These are phyloP conservation scores for Cladosporium austrohemisphaericum DNA, from an alignment of 2,329 filamentous ascomycete species.

Conservation along the genomic window DNA sequence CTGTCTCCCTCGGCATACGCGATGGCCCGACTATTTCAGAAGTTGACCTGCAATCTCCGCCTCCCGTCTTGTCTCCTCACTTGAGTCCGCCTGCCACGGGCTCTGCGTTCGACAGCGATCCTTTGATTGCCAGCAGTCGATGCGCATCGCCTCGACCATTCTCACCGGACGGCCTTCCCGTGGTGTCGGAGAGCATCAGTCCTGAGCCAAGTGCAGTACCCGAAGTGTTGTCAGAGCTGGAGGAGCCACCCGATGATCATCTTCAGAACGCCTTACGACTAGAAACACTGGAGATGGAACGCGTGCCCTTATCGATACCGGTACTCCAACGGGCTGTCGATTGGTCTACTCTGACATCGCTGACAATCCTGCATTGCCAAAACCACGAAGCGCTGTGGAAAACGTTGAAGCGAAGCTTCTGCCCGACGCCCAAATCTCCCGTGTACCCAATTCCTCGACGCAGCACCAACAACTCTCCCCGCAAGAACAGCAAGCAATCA, in stretches of 20 bases:
- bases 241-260: background rate
- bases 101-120: conserved; percentile 17
- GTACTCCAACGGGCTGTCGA: conserved; percentile 69
- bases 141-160: conserved; percentile 14
- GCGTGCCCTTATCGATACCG: conserved; percentile 67
- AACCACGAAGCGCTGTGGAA: conserved; percentile 74
- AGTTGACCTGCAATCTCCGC: background rate
- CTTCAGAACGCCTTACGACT: conserved; percentile 58
- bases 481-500: conserved; percentile 22
- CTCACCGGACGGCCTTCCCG: background rate
- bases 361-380: conserved; percentile 71
- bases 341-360: conserved; percentile 66
- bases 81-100: conserved; percentile 3
- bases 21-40: conserved; percentile 7
- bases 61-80: background rate
- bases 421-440: conserved; percentile 35
- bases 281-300: conserved; percentile 71
- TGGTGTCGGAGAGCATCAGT: conserved; percentile 7
- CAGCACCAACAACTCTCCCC: conserved; percentile 27
- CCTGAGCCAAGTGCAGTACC: conserved; percentile 6
- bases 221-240: background rate
- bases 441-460: conserved; percentile 37
- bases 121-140: conserved; percentile 20
- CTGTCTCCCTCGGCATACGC: background rate
- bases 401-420: conserved; percentile 57